These are phyloP conservation scores for Dipodascus albidus DNA, from an alignment of 805 yeast genomes.

Conservation along the genomic window DNA sequence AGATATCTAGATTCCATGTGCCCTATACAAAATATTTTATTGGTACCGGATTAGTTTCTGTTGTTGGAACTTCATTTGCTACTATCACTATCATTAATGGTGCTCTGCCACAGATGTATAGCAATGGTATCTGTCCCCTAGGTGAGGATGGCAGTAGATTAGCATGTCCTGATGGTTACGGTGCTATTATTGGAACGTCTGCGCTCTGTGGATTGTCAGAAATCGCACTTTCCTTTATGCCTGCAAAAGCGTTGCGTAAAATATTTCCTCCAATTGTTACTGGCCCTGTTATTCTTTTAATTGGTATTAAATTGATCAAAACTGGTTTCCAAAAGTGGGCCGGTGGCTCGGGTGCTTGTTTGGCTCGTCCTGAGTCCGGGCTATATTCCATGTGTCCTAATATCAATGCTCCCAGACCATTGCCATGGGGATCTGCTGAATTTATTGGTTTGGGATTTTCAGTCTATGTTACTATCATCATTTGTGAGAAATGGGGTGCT, in stretches of 20 bases:
- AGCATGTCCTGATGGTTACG: slow-evolving; percentile 87
- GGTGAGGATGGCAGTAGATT: slow-evolving; percentile 52
- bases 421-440: slow-evolving; percentile 81
- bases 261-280: slow-evolving; percentile 85
- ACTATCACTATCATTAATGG: slow-evolving; percentile 73
- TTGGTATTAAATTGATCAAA: slow-evolving; percentile 59
- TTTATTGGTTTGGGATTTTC: slow-evolving; percentile 81
- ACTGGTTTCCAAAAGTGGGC: slow-evolving; percentile 77
- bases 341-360: slow-evolving; percentile 59
- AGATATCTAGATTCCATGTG: slow-evolving; percentile 72
- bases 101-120: slow-evolving; percentile 74
- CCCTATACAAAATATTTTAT: slow-evolving; percentile 61
- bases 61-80: slow-evolving; percentile 86
- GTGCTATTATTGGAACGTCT: slow-evolving; percentile 70
- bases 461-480: slow-evolving; percentile 60
- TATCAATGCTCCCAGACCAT: slow-evolving; percentile 40
- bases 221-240: slow-evolving; percentile 62
- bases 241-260: slow-evolving; percentile 57
- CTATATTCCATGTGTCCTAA: slow-evolving; percentile 36
- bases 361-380: slow-evolving; percentile 29
- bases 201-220: slow-evolving; percentile 66
- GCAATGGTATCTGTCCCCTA: slow-evolving; percentile 51
- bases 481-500: slow-evolving; percentile 80
- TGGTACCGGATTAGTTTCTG: slow-evolving; percentile 84
- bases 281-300: slow-evolving; percentile 82